A percentile compares a stretch with the other conserved stretches of the same genome.
Evolutionary conservation across 345 rosid genomes (phyloP).

Genomic region (Populus simonii): DNA sequence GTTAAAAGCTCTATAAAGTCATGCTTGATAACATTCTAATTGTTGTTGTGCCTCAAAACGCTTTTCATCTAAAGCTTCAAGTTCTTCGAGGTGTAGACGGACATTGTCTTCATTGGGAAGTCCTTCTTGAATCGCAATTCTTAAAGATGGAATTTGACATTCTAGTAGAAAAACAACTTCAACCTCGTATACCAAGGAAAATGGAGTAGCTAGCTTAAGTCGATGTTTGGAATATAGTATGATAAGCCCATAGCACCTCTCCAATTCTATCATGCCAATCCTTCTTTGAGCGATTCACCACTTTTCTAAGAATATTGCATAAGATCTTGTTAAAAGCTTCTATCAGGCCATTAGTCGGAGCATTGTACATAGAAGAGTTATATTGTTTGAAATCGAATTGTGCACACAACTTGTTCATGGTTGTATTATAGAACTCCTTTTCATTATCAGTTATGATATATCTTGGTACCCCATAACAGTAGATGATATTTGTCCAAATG

Average conservation of each 20-base stretch:
- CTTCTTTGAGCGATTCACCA: neutral
- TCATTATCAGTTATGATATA: neutral
- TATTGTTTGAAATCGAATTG: neutral
- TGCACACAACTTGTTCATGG: neutral
- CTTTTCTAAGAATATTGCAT: neutral
- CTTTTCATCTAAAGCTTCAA: neutral
- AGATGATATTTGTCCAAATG: no score
- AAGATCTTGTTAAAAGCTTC: no score
- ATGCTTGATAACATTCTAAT: neutral
- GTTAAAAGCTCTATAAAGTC: neutral
- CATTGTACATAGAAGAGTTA: neutral
- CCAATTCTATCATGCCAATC: neutral
- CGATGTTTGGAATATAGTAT: neutral
- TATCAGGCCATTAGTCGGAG: neutral
- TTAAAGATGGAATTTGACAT: neutral
- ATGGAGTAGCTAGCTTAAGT: neutral
- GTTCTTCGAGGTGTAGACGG: neutral
- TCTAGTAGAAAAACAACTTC: neutral
- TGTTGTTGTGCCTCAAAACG: neutral
- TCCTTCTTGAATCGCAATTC: neutral
- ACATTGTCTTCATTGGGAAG: neutral
- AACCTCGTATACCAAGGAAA: neutral
- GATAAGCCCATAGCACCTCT: neutral
- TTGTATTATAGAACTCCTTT: neutral
- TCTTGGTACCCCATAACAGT: no score